Evolutionary conservation across 495 filamentous ascomycete species (phyloP).

Genomic region (Pseudoneurospora amorphoporcata): DNA sequence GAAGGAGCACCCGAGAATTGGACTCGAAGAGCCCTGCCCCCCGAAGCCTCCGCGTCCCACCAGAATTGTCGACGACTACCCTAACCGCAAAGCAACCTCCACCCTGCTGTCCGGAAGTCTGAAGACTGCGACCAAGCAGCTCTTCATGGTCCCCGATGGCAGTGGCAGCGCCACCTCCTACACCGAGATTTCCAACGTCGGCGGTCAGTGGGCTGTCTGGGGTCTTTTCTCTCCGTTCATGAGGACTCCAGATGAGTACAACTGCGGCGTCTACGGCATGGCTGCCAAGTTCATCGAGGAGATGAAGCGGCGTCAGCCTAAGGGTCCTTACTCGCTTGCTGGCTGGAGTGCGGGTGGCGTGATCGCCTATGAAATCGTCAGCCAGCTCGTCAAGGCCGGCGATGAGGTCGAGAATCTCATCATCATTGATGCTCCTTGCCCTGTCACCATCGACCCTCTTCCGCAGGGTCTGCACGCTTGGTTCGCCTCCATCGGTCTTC

Average conservation of each 20-base stretch:
- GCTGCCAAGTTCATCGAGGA: slow-evolving; percentile 47
- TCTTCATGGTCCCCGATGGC: slow-evolving; percentile 71
- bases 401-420: slow-evolving; percentile 66
- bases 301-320: slow-evolving; percentile 51
- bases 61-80: slow-evolving; percentile 55
- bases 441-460: slow-evolving; percentile 64
- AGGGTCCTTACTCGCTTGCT: slow-evolving; percentile 57
- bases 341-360: slow-evolving; percentile 88
- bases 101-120: slow-evolving; percentile 56
- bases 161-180: slow-evolving; percentile 60
- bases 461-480: slow-evolving; percentile 66
- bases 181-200: slow-evolving; percentile 39
- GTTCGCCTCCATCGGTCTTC: slow-evolving; percentile 70
- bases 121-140: slow-evolving; percentile 46
- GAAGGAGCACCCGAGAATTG: slow-evolving; percentile 19
- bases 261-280: slow-evolving; percentile 46
- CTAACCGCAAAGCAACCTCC: slow-evolving; percentile 52
- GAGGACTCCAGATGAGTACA: slow-evolving; percentile 45
- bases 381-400: slow-evolving; percentile 55
- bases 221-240: slow-evolving; percentile 58
- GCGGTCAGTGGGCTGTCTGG: slow-evolving; percentile 44
- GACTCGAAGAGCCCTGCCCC: slow-evolving; percentile 22
- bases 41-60: slow-evolving; percentile 27
- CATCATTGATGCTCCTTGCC: slow-evolving; percentile 76
- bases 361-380: slow-evolving; percentile 74